Base-by-base conservation (phyloP, 23 red algal genomes). In the Gracilariopsis chorda region DNA sequence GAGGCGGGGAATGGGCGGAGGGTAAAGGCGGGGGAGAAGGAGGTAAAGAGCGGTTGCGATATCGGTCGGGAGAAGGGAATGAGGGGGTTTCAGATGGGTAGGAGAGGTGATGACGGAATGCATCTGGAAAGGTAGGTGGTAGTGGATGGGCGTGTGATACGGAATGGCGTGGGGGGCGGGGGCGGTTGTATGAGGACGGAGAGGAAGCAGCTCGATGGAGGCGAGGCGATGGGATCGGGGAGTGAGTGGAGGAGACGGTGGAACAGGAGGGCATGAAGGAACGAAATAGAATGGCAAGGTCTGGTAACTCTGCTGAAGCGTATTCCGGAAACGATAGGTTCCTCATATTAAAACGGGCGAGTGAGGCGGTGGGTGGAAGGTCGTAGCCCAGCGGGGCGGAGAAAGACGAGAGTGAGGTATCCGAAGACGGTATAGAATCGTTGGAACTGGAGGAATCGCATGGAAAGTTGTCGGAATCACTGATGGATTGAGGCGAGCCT, bases 251-350 rank as follows among this genome's bases (percentile, higher is more conserved):
- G 23, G 73, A 78, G 29, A 56, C 0, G 21, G 76, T 34, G 12
- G 76, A 80, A 9, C 76, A 44, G 1, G 45, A 21, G 21, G 85
- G 85, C 27, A 89, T 23, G 49, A 89, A 72, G 34, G 35, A 40
- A 36, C 48, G 41, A 47, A 89, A 70, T 10, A 89, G 62, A 5
- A 89, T 45, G 51, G 59, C 85, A 19, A 89, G 12, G 43, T 89
- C 85, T 6, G 85, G 85, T 19, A 89, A 57, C 65, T 89, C 85
- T 2, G 57, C 51, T 2, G 70, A 67, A 0, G 85, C 70, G 34
- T 89, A 89, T 42, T 89, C 85, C 6, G 85, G 51, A 27, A 89
- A 77, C 17, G 85, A 78, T 21, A 89, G 28, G 43, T 63, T 70
- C 10, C 85, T 20, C 11, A 35, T 60, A 27, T 86, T 59, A 0